Conservation (phyloP, 805 yeast genomes). For the Ogataea pini region DNA sequence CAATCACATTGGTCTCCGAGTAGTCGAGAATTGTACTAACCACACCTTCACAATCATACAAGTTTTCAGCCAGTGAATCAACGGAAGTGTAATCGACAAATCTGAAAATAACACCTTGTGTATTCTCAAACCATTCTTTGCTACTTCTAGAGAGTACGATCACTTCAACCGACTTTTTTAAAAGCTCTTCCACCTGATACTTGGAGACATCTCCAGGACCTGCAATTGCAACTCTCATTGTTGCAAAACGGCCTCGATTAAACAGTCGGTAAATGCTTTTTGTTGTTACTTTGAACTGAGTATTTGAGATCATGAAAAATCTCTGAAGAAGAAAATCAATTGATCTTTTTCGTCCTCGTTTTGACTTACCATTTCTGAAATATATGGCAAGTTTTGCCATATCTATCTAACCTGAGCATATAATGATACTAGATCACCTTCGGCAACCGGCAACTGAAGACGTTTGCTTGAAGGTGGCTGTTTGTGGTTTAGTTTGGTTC, state of each 20-base stretch:
- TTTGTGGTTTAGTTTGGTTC: no score
- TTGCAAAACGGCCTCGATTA: no score
- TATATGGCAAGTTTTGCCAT: constrained; percentile 38
- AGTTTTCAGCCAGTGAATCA: neutral
- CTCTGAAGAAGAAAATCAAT: no score
- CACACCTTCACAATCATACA: neutral
- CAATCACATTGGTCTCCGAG: constrained; percentile 1
- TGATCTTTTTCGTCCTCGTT: no score
- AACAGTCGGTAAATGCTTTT: no score
- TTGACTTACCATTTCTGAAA: neutral
- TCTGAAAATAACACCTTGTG: constrained; percentile 1
- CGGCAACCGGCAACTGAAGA: no score
- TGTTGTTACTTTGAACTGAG: no score
- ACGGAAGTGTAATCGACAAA: neutral
- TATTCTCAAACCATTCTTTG: constrained; percentile 3
- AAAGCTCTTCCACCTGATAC: constrained; percentile 1
- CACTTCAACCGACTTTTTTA: constrained; percentile 1
- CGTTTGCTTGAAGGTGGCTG: no score
- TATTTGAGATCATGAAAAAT: no score
- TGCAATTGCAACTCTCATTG: constrained; percentile 1
- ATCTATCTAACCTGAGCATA: no score
- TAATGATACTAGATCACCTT: no score
- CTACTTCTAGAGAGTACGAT: neutral
- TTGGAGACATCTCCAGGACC: constrained; percentile 4
- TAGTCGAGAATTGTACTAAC: constrained; percentile 2